Conservation (phyloP, 2,329 filamentous ascomycete species). For the Cladosporium oxysporum region DNA sequence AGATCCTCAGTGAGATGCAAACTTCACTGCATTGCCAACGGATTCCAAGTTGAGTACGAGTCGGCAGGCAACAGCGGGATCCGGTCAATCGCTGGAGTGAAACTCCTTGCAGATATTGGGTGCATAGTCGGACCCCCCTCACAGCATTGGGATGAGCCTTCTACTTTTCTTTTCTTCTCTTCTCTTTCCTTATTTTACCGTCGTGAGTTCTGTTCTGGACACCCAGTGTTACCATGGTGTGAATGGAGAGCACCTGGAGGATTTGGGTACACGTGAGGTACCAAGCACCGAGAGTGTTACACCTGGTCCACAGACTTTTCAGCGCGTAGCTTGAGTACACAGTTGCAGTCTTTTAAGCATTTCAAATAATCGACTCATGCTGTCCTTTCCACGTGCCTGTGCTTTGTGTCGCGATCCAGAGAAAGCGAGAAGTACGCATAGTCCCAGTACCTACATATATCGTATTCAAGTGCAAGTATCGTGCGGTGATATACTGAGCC, state of each 20-base stretch:
- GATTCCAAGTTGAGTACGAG: neutral
- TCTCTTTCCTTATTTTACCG: neutral
- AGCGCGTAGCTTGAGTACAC: neutral
- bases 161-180: neutral
- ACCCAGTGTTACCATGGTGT: neutral
- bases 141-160: neutral
- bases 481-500: neutral
- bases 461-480: neutral
- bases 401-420: neutral
- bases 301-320: neutral
- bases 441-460: neutral
- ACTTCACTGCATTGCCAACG: neutral
- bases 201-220: neutral
- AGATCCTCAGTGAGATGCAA: neutral
- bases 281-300: neutral
- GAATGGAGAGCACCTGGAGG: neutral
- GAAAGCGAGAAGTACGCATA: neutral
- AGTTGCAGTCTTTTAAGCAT: neutral
- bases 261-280: neutral
- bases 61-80: neutral
- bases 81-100: neutral
- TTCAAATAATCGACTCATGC: neutral
- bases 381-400: neutral
- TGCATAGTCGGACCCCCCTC: neutral
- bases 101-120: neutral